A percentile compares a stretch with the other conserved stretches of the same genome.
These are phyloP conservation scores for Saccharomyces hybrid DNA, from an alignment of 1,139 yeast genomes.

Conservation along the genomic window DNA sequence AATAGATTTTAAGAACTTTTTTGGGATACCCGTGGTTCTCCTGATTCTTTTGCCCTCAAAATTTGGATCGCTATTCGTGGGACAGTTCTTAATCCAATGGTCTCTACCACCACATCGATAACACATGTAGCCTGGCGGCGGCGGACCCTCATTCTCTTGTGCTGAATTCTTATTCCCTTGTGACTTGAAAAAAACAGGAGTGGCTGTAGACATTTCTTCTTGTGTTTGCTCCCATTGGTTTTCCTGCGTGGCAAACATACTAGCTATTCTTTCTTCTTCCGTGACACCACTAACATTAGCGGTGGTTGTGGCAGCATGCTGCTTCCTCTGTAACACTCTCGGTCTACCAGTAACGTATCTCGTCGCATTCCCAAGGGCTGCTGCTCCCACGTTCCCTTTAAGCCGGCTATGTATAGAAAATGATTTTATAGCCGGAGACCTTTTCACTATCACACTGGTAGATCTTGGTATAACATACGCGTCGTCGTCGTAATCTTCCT, in stretches of 20 bases:
- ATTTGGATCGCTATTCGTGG: conserved; percentile 84
- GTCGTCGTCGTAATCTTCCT: conserved; percentile 82
- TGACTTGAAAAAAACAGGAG: conserved; percentile 50
- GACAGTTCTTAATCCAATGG: conserved; percentile 95
- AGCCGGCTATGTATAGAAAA: conserved; percentile 13
- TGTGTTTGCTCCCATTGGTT: conserved; percentile 94
- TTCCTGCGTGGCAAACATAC: conserved; percentile 88
- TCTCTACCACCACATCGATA: conserved; percentile 95
- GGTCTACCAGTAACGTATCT: conserved; percentile 87
- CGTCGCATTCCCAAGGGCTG: conserved; percentile 64
- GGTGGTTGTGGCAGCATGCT: conserved; percentile 11
- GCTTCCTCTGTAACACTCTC: conserved; percentile 39
- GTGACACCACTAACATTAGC: conserved; percentile 35
- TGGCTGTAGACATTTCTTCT: conserved; percentile 75
- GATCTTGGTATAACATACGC: conserved; percentile 78
- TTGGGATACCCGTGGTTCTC: conserved; percentile 95
- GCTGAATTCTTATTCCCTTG: conserved; percentile 10
- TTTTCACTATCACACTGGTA: conserved; percentile 68
- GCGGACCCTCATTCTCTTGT: conserved; percentile 39
- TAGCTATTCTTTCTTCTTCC: conserved; percentile 82
- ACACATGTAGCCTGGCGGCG: conserved; percentile 94
- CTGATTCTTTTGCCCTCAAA: conserved; percentile 88
- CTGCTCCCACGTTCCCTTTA: conserved; percentile 50
- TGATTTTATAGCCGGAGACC: conserved; percentile 61
- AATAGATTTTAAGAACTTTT: conserved; percentile 78